phyloP scores from a whole-genome alignment of 352 stramenopile genomes.

The Globisporangium recalcitrans region DNA sequence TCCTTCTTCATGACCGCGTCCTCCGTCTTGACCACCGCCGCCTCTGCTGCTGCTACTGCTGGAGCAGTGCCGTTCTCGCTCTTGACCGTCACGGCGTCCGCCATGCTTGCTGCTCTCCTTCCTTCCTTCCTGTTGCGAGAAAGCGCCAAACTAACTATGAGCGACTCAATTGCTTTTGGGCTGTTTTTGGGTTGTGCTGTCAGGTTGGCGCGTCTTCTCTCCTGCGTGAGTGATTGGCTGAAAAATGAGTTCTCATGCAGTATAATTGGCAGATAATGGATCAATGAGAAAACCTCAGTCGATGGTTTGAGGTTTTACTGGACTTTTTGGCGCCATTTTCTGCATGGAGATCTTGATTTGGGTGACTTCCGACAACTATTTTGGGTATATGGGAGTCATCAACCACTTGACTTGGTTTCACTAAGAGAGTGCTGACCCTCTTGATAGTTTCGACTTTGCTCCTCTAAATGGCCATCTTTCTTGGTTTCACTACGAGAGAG shows the following conservation, averaged over 20 bases:
- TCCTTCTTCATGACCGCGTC: slow-evolving; percentile 32
- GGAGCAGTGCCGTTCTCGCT: slow-evolving; percentile 11
- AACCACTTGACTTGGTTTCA: too few relatives aligned
- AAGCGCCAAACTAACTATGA: slow-evolving; percentile 7
- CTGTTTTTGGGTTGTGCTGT: not conserved
- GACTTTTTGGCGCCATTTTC: not conserved
- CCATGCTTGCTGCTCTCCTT: slow-evolving; percentile 14
- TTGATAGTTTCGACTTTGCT: too few relatives aligned
- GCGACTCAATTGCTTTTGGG: not conserved
- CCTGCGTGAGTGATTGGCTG: not conserved
- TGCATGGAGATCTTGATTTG: not conserved
- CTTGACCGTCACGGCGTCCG: slow-evolving; percentile 21
- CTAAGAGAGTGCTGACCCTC: too few relatives aligned
- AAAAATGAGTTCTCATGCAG: not conserved
- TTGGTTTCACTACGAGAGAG: too few relatives aligned
- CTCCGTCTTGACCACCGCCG: slow-evolving; percentile 28
- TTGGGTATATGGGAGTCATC: not conserved
- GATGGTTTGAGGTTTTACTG: not conserved
- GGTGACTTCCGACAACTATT: not conserved
- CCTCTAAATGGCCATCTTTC: too few relatives aligned
- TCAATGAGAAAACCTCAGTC: not conserved
- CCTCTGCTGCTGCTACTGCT: not conserved
- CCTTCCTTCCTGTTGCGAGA: not conserved
- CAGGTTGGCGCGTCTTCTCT: not conserved
- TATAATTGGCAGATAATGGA: not conserved